Base-by-base conservation (phyloP, 768 basidiomycete species). In the Lactarius trivialis region DNA sequence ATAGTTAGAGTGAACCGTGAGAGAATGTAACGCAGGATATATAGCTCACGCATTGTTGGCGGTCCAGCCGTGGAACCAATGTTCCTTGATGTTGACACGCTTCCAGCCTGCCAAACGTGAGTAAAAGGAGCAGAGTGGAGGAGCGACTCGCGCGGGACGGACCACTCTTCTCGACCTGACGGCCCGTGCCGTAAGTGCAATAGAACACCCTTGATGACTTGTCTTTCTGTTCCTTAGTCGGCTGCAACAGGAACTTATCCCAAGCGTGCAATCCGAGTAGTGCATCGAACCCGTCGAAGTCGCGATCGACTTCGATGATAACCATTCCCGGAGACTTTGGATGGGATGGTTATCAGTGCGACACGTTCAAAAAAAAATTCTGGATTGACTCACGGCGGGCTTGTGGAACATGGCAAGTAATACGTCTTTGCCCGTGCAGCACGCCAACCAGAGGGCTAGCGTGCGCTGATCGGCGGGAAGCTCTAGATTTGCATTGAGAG, bases 161-260 rank as follows among this genome's bases (percentile, higher is more conserved):
- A 80, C 79, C 79, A 36, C 73, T 63, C 64, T 80, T 81, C 71
- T 81, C 74, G 6, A 81, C 78, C 34, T 71, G 67, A 30, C 80
- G 71, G 6, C 73, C 76, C 0, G 74, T 73, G 64, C 60, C 71
- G 62, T 72, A 73, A 0, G 69, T 67, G 65, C 79, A 80, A 60
- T 74, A 78, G 68, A 76, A 81, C 1, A 81, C 70, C 39, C 71
- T 71, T 0, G 75, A 73, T 11, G 66, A 63, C 7, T 70, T 69
- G 0, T 59, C 67, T 36, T 30, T 54, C 4, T 77, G 73, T 33
- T 76, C 75, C 7, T 65, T 34, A 3, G 62, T 62, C 0, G 80
- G 76, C 0, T 65, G 65, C 6, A 54, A 52, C 15, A 81, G 68
- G 63, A 81, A 73, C 33, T 77, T 71, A 11, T 71, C 66, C 79